Evolutionary conservation across 306 rosid genomes (phyloP).

Genomic region (Sicyos baderoa): DNA sequence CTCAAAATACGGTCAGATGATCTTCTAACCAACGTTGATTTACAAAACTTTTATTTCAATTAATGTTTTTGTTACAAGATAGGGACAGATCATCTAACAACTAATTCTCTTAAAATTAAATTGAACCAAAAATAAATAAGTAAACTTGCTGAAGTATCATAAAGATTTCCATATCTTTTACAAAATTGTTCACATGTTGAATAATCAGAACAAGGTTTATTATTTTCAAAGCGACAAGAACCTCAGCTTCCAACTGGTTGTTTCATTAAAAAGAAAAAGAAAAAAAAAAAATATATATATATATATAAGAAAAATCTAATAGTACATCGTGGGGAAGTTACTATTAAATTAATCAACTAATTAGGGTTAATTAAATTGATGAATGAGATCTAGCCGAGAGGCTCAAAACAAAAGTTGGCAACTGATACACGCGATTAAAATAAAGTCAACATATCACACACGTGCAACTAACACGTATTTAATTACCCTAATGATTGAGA

Average conservation of each 20-base stretch:
- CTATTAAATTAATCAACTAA: neutral
- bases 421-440: neutral
- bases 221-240: neutral
- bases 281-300: neutral
- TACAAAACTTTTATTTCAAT: too few relatives aligned
- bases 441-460: neutral
- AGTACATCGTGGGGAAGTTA: neutral
- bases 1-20: too few relatives aligned
- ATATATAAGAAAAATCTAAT: neutral
- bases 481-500: neutral
- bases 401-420: neutral
- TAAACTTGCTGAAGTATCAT: neutral
- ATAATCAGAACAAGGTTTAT: neutral
- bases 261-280: neutral
- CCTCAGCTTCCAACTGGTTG: neutral
- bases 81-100: too few relatives aligned
- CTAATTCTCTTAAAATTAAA: too few relatives aligned
- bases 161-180: neutral
- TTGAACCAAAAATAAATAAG: too few relatives aligned
- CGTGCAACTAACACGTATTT: slow-evolving; percentile 12
- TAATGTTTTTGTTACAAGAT: too few relatives aligned
- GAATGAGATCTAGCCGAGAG: neutral
- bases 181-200: neutral
- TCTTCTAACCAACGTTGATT: too few relatives aligned
- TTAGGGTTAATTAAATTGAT: neutral